These are phyloP conservation scores for Rhynchosporium agropyri DNA, from an alignment of 2,329 filamentous ascomycete species.

Conservation along the genomic window DNA sequence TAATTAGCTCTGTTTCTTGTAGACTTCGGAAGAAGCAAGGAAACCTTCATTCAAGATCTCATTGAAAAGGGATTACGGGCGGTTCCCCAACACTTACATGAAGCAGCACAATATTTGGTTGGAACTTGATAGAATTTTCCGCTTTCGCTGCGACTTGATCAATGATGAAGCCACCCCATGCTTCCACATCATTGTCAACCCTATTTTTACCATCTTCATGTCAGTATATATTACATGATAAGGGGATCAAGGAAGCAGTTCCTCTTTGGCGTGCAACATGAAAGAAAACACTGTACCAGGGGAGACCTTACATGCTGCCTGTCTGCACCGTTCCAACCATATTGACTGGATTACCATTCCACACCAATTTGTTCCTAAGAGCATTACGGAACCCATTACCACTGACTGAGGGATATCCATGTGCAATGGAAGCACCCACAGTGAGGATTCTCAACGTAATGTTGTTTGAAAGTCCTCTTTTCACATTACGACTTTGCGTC, in stretches of 20 bases:
- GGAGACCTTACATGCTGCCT: slow-evolving; percentile 14
- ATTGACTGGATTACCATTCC: slow-evolving; percentile 13
- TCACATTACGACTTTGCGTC: background rate
- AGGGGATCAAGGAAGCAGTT: background rate
- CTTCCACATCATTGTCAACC: slow-evolving; percentile 14
- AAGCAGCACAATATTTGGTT: slow-evolving; percentile 18
- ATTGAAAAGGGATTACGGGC: background rate
- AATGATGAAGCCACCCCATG: slow-evolving; percentile 8
- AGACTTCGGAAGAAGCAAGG: background rate
- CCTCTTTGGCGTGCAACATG: background rate
- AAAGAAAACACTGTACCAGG: background rate
- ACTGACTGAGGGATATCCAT: slow-evolving; percentile 6
- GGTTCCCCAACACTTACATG: slow-evolving; percentile 3
- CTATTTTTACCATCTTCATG: background rate
- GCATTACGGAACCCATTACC: slow-evolving; percentile 18
- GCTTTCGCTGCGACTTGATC: slow-evolving; percentile 10
- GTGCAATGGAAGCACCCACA: slow-evolving; percentile 17
- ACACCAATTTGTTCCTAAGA: slow-evolving; percentile 13
- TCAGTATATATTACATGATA: background rate
- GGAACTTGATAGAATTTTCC: background rate
- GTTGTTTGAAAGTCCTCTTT: slow-evolving; percentile 10
- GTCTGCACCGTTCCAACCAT: slow-evolving; percentile 12
- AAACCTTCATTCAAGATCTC: no score
- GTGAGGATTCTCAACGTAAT: slow-evolving; percentile 15
- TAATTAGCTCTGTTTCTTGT: background rate